These are phyloP conservation scores for Aspergillus pseudoterreus DNA, from an alignment of 2,329 filamentous ascomycete genomes.

Conservation along the genomic window DNA sequence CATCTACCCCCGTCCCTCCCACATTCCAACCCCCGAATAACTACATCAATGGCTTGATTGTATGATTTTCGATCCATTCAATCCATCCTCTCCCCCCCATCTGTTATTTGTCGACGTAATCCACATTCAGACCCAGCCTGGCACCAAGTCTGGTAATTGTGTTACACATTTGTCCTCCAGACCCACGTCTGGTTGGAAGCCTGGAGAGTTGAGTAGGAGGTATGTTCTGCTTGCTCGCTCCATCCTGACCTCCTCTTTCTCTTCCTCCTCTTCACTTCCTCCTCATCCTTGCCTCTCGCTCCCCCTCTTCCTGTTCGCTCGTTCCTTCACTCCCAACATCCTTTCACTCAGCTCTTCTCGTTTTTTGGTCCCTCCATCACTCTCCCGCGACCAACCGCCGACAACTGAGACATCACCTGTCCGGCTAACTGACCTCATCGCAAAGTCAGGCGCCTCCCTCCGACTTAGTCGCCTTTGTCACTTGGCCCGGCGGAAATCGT, in stretches of 20 bases:
- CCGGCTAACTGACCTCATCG: slow-evolving; percentile 6
- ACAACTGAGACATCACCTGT: slow-evolving; percentile 12
- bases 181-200: not conserved
- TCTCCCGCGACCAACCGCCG: not conserved
- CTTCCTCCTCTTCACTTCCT: not conserved
- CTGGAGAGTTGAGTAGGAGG: not conserved
- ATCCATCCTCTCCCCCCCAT: no score
- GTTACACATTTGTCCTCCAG: not conserved
- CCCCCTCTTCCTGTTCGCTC: not conserved
- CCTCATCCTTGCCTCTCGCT: not conserved
- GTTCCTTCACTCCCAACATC: not conserved
- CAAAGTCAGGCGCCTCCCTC: slow-evolving; percentile 15
- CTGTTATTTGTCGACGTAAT: no score
- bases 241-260: not conserved
- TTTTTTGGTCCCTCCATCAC: slow-evolving; percentile 7
- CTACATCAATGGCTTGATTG: no score
- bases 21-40: no score
- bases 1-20: no score
- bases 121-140: not conserved
- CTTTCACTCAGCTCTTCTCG: not conserved
- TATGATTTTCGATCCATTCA: no score
- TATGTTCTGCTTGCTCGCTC: not conserved
- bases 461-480: slow-evolving; percentile 1
- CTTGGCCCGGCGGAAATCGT: not conserved
- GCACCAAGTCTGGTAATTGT: not conserved